Evolutionary conservation across 202 grass and related monocot species (phyloP).

Genomic region (Saccharum hybrid): DNA sequence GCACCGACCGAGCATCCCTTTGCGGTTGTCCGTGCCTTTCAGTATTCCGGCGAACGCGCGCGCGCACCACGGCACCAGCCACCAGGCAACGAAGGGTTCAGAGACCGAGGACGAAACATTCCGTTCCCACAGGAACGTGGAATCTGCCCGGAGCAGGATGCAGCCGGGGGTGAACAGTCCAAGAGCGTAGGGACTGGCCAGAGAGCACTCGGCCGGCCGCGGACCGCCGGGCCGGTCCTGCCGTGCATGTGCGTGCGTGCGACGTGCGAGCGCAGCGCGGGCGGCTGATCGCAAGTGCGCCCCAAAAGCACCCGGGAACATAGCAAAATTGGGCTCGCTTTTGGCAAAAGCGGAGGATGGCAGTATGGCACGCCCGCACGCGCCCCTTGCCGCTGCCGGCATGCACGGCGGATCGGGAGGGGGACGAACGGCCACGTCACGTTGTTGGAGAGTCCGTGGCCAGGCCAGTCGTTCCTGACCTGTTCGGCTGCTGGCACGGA

Average conservation of each 20-base stretch:
- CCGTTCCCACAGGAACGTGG: not conserved
- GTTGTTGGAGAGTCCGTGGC: not conserved
- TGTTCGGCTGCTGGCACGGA: too few species aligned
- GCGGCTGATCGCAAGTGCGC: not conserved
- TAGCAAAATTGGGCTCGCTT: conserved; percentile 14
- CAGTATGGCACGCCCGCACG: not conserved
- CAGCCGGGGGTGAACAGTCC: conserved; percentile 19
- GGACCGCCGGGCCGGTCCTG: not conserved
- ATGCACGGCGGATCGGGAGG: not conserved
- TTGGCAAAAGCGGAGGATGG: conserved; percentile 26
- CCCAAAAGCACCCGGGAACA: not conserved
- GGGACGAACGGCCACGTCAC: not conserved
- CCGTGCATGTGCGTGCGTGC: not conserved
- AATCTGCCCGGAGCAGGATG: conserved; percentile 37
- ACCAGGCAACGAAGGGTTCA: not conserved
- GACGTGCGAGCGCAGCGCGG: not conserved
- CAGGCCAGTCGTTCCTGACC: not conserved
- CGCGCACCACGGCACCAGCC: not conserved
- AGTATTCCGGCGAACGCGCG: not conserved
- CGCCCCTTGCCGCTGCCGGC: not conserved
- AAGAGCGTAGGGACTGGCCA: conserved; percentile 21
- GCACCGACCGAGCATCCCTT: not conserved
- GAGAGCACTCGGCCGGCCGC: conserved; percentile 16
- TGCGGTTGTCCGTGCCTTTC: not conserved
- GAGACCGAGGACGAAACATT: not conserved